Conservation (phyloP, 1,284 basidiomycete genomes). For the Salmacisia buchloeana region DNA sequence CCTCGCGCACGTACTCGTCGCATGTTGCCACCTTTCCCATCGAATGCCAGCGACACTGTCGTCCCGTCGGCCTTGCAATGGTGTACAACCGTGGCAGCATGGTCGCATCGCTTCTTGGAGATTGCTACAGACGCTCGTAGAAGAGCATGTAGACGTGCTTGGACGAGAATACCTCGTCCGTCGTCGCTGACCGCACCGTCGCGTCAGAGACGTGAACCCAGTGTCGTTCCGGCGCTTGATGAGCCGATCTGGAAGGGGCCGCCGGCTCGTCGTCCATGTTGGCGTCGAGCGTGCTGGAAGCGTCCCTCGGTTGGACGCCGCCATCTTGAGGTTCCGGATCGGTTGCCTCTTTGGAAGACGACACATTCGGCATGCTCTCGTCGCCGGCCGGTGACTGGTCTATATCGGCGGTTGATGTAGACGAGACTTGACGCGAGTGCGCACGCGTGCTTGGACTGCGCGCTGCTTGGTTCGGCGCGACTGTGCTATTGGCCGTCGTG, state of each 20-base stretch:
- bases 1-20: too few species aligned
- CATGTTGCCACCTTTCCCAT: too few species aligned
- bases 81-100: too few species aligned
- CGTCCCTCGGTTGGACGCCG: neutral
- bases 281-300: neutral
- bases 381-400: too few species aligned
- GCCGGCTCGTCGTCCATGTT: constrained; percentile 21
- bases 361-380: too few species aligned
- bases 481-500: neutral
- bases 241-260: too few species aligned
- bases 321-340: neutral
- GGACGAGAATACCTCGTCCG: constrained; percentile 80
- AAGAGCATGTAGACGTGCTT: constrained; percentile 80
- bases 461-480: neutral
- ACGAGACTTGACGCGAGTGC: neutral
- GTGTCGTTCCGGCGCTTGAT: too few species aligned
- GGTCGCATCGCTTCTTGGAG: too few species aligned
- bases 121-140: constrained; percentile 68
- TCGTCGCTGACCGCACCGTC: constrained; percentile 66
- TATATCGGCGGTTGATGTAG: neutral
- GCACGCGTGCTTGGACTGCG: neutral
- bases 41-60: too few species aligned
- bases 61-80: too few species aligned
- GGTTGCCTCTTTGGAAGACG: neutral
- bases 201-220: constrained; percentile 86